A percentile compares a stretch with the other conserved stretches of the same genome.
Conservation (phyloP, 2,329 filamentous ascomycete genomes). For the Colletotrichum sojae region DNA sequence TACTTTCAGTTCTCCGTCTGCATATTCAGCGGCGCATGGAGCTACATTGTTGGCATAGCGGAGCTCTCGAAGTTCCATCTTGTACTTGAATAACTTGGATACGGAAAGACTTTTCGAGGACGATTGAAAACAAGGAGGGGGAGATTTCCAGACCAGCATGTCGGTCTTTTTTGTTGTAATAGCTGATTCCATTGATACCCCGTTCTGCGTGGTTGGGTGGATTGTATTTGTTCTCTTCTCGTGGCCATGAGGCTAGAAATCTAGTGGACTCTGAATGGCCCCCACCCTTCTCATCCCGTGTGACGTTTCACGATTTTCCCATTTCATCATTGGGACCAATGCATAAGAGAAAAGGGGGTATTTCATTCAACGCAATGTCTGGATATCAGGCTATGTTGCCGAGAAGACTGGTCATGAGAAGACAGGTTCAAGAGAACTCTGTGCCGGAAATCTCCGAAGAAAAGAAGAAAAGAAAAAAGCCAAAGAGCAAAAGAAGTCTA, state of each 20-base stretch:
- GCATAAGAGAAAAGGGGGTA: not conserved
- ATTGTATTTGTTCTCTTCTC: conserved; percentile 7
- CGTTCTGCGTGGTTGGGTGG: conserved; percentile 24
- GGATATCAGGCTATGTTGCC: no score
- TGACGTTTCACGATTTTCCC: no score
- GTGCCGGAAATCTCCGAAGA: not conserved
- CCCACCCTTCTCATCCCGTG: no score
- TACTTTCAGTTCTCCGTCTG: not conserved
- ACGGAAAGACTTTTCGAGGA: not conserved
- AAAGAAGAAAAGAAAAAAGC: not conserved
- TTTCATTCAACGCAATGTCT: not conserved
- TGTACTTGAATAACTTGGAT: conserved; percentile 38
- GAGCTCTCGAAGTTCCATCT: conserved; percentile 1
- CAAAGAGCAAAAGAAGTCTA: not conserved
- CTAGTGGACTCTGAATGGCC: not conserved
- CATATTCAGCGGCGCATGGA: not conserved
- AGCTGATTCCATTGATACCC: conserved; percentile 34
- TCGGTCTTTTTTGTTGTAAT: conserved; percentile 16
- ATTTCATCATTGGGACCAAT: no score
- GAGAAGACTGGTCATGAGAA: not conserved
- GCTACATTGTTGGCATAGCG: conserved; percentile 5
- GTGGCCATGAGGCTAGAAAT: not conserved
- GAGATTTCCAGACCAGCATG: not conserved
- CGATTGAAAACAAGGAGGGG: conserved; percentile 1
- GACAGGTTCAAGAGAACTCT: not conserved